Evolutionary conservation across 176 grass and related monocot genomes (phyloP), one percentile per base, ranked within the genome.

Genomic region (Aegilops longissima): DNA sequence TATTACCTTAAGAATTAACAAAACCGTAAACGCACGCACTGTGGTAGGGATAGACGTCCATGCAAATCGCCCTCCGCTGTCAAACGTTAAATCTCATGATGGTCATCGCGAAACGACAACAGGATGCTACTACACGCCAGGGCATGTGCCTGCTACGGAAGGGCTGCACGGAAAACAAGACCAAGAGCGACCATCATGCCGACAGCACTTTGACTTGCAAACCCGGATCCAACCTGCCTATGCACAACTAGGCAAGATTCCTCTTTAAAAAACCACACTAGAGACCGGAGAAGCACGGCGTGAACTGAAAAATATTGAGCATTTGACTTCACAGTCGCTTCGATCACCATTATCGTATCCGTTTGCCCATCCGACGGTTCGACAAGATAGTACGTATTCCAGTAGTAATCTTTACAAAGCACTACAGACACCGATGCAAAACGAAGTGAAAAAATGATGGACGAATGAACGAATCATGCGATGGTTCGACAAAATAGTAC

Each of bases 361-460:
- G 8, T 5, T 45, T 58, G 31, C 61, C 79, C 80, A 73, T 38
- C 73, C 8, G 73, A 88, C 51, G 49, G 51, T 16, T 78, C 5
- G 51, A 63, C 12, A 29, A 77, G 12, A 83, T 88, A 10, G 10
- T 64, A 9, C 9, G 52, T 35, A 11, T 2, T 40, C 8, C 39
- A 40, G 44, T 11, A 13, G 12, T 49, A 49, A 49, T 49, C 47
- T 49, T 47, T 21, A n/a, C 56, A 39, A 9, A 54, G 2, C 58
- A 2, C 21, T 5, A 5, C 29, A 52, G 11, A 88, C 49, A 83
- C 49, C 62, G 17, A 77, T 24, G 66, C 81, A 12, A 0, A n/a
- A 63, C 18, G 47, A 66, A 24, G 25, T 62, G 44, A 34, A 63
- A 17, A 24, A 40, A 70, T 72, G 74, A 73, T 79, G 87, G 75